phyloP scores from a whole-genome alignment of 2,329 filamentous ascomycete species.

The Colletotrichum lupini region DNA sequence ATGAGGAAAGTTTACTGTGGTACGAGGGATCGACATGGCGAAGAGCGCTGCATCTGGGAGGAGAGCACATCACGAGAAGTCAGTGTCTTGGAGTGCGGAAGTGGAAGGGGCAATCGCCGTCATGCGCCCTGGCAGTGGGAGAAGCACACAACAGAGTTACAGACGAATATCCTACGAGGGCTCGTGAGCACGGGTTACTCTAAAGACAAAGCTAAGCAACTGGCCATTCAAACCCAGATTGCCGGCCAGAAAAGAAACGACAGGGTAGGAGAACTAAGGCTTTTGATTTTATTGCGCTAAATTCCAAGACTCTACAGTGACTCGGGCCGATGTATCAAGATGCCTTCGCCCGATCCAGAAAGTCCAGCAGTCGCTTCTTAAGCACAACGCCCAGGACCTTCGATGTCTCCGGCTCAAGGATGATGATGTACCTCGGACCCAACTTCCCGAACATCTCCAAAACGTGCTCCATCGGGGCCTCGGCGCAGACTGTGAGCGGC shows the following conservation, averaged over 20 bases:
- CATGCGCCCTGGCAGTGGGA: background rate
- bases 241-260: background rate
- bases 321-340: background rate
- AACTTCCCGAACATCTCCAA: conserved; percentile 71
- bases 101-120: too few species aligned
- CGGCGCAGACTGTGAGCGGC: conserved; percentile 59
- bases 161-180: background rate
- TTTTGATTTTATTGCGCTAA: background rate
- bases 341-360: conserved; percentile 13
- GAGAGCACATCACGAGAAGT: background rate
- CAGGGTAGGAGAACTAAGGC: background rate
- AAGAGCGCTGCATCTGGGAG: background rate
- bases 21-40: background rate
- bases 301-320: too few species aligned
- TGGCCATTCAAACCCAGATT: background rate
- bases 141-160: background rate
- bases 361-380: conserved; percentile 61
- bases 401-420: conserved; percentile 63
- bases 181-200: background rate
- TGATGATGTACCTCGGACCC: conserved; percentile 63
- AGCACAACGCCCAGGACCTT: conserved; percentile 64
- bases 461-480: conserved; percentile 67
- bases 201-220: background rate
- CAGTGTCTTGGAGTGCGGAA: background rate
- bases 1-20: background rate